phyloP scores from a whole-genome alignment of 2,329 filamentous ascomycete genomes.

The Karstenula rhodostoma region DNA sequence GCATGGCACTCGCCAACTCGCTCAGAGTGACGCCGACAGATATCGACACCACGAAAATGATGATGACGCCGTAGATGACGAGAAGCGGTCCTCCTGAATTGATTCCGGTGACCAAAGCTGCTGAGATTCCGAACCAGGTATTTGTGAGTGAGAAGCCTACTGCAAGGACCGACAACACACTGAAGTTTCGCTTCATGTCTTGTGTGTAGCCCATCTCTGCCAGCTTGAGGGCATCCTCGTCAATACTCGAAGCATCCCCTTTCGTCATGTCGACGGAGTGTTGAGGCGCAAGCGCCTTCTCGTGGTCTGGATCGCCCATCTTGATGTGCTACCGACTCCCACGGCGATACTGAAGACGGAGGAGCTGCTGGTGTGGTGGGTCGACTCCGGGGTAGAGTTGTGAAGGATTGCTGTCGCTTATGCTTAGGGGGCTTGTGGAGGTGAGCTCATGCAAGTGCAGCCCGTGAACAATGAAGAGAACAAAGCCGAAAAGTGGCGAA shows the following conservation, averaged over 20 bases:
- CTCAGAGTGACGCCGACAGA: constrained; percentile 57
- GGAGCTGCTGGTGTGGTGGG: background rate
- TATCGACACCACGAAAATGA: constrained; percentile 55
- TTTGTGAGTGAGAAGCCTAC: constrained; percentile 62
- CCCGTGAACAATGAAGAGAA: background rate
- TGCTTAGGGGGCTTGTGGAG: background rate
- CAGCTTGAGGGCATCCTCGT: constrained; percentile 54
- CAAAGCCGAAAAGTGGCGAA: background rate
- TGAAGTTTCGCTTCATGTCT: constrained; percentile 58
- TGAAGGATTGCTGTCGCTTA: constrained; percentile 8
- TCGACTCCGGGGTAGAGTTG: background rate
- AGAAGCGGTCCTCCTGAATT: constrained; percentile 59
- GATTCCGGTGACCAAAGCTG: constrained; percentile 59
- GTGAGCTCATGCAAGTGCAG: background rate
- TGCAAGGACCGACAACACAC: constrained; percentile 59
- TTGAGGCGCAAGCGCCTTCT: constrained; percentile 24
- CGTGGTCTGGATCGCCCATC: constrained; percentile 19
- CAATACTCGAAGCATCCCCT: constrained; percentile 25
- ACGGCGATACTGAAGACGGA: background rate
- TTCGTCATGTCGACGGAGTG: constrained; percentile 23
- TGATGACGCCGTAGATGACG: constrained; percentile 60
- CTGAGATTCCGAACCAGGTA: constrained; percentile 61
- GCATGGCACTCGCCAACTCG: constrained; percentile 59
- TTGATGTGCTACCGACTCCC: background rate
- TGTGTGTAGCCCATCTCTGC: constrained; percentile 60